phyloP scores from a whole-genome alignment of 257 asterid genomes.

The Craterostigma plantagineum region DNA sequence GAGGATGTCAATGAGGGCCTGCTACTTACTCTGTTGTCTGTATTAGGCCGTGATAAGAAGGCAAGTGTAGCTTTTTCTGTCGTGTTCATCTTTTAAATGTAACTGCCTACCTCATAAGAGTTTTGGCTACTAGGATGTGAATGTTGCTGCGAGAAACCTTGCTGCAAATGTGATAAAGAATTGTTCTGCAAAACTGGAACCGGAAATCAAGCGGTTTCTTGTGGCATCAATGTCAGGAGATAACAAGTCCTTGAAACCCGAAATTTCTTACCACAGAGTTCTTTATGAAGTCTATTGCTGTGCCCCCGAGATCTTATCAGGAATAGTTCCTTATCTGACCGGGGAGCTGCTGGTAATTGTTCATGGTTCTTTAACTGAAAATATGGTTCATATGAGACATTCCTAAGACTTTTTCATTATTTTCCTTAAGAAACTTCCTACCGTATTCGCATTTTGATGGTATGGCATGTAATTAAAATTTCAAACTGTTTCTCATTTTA shows the following conservation, averaged over 20 bases:
- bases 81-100: not conserved
- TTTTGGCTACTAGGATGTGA: constrained; percentile 34
- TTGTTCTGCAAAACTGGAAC: constrained; percentile 78
- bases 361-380: constrained; percentile 9
- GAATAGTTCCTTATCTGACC: constrained; percentile 88
- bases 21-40: constrained; percentile 45
- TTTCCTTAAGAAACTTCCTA: constrained; percentile 1
- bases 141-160: constrained; percentile 60
- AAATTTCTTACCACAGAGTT: constrained; percentile 53
- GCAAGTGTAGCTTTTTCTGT: constrained; percentile 19
- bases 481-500: constrained; percentile 14
- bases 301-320: constrained; percentile 74
- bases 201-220: constrained; percentile 68
- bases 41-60: constrained; percentile 58
- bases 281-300: constrained; percentile 53
- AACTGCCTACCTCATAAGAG: constrained; percentile 7
- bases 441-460: not conserved
- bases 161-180: constrained; percentile 65
- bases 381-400: constrained; percentile 1
- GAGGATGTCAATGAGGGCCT: constrained; percentile 83
- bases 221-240: constrained; percentile 85
- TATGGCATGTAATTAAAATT: constrained; percentile 1
- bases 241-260: constrained; percentile 29
- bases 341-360: constrained; percentile 85
- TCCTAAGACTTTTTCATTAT: constrained; percentile 4